phyloP scores from a whole-genome alignment of 176 grass and related monocot genomes.

The Leersia perrieri region DNA sequence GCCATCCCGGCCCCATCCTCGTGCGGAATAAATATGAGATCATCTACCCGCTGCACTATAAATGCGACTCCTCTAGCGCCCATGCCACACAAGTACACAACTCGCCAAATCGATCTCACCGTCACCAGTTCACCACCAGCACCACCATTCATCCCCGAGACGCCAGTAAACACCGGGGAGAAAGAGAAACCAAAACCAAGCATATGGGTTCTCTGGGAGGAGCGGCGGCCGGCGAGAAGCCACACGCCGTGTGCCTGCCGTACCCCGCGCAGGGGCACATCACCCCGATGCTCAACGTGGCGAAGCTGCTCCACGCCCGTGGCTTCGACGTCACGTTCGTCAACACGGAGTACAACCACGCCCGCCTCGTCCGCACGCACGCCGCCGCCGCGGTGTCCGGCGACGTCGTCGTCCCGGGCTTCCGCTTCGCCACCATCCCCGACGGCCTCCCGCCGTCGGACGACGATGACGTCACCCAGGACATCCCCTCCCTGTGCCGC shows the following conservation, averaged over 20 bases:
- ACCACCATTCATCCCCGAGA: too few species aligned
- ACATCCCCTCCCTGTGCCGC: slow-evolving; percentile 55
- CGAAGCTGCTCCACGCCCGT: slow-evolving; percentile 72
- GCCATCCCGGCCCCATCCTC: too few species aligned
- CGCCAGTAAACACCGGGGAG: neutral
- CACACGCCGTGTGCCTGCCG: slow-evolving; percentile 71
- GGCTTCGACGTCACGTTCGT: slow-evolving; percentile 80
- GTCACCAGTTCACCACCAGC: too few species aligned
- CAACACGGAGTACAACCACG: slow-evolving; percentile 75
- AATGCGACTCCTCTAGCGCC: neutral
- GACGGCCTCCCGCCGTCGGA: slow-evolving; percentile 59
- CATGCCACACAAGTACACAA: neutral
- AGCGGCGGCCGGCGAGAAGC: slow-evolving; percentile 18
- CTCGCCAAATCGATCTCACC: too few species aligned
- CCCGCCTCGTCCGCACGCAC: slow-evolving; percentile 42
- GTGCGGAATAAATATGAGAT: too few species aligned
- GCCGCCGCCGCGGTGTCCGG: slow-evolving; percentile 38
- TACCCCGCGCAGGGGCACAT: slow-evolving; percentile 78
- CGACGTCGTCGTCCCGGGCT: slow-evolving; percentile 43
- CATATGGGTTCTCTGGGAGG: slow-evolving; percentile 44
- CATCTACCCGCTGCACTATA: neutral
- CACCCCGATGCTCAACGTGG: slow-evolving; percentile 70
- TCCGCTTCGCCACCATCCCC: slow-evolving; percentile 60
- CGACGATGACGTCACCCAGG: slow-evolving; percentile 66
- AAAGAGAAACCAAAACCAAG: too few species aligned